These are phyloP conservation scores for Alternaria brassicae DNA, from an alignment of 2,329 filamentous ascomycete species.

Conservation along the genomic window DNA sequence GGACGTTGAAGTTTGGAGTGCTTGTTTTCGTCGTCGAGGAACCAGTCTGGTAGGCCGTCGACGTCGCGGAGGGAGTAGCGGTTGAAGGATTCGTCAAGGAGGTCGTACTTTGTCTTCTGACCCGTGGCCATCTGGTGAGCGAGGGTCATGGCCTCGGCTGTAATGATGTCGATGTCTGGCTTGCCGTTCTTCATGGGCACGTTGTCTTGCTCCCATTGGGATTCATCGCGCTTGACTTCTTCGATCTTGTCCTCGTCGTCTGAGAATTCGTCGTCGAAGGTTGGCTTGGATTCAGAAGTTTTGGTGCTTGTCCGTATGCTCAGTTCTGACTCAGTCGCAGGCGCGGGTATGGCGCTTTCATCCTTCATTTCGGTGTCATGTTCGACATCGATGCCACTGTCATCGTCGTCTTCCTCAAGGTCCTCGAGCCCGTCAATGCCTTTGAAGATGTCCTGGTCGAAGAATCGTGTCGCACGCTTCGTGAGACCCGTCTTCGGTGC, in stretches of 20 bases:
- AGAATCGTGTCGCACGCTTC: constrained; percentile 85
- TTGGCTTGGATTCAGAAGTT: constrained; percentile 21
- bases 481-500: constrained; percentile 70
- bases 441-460: constrained; percentile 93
- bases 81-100: constrained; percentile 93
- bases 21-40: constrained; percentile 86
- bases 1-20: constrained; percentile 87
- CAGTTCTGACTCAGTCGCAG: constrained; percentile 21
- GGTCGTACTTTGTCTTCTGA: constrained; percentile 77
- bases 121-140: constrained; percentile 91
- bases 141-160: constrained; percentile 98
- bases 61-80: constrained; percentile 88
- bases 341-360: constrained; percentile 11
- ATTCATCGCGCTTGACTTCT: constrained; percentile 64
- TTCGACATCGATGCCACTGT: constrained; percentile 51
- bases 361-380: constrained; percentile 35
- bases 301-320: constrained; percentile 31
- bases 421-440: constrained; percentile 74
- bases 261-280: constrained; percentile 45
- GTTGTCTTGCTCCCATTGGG: constrained; percentile 72
- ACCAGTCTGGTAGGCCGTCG: constrained; percentile 96
- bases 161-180: constrained; percentile 94
- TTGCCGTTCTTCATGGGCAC: constrained; percentile 69
- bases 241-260: constrained; percentile 63
- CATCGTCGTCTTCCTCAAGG: constrained; percentile 56